Evolutionary conservation across 495 filamentous ascomycete genomes (phyloP).

Genomic region (Tuber microsphaerosporum): DNA sequence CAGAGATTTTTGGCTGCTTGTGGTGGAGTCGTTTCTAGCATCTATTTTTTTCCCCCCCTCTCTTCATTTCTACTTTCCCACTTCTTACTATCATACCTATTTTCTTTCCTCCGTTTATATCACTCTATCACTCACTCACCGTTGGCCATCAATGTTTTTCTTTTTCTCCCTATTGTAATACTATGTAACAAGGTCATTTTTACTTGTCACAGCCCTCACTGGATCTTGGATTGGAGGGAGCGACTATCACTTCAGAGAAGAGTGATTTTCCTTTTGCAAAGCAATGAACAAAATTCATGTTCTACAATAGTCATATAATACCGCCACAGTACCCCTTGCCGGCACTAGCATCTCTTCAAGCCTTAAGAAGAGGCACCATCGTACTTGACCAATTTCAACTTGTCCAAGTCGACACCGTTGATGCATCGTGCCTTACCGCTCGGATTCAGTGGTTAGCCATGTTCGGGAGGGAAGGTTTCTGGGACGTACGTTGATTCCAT

Average conservation of each 20-base stretch:
- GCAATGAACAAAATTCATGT: not conserved
- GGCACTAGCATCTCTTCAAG: not conserved
- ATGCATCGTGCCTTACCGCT: not conserved
- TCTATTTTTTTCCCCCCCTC: not conserved
- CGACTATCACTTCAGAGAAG: not conserved
- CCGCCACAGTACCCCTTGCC: not conserved
- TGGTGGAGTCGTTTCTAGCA: not conserved
- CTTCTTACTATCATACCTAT: not conserved
- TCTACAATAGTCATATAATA: not conserved
- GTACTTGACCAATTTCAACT: not conserved
- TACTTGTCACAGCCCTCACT: not conserved
- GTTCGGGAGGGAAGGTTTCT: not conserved
- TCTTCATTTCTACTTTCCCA: not conserved
- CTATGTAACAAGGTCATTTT: not conserved
- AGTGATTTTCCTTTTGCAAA: not conserved
- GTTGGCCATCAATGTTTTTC: not conserved
- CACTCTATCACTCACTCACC: not conserved
- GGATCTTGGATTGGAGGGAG: no score
- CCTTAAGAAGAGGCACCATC: not conserved
- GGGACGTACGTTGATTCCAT: conserved; percentile 19
- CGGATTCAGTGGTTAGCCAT: not conserved
- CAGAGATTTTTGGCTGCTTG: not conserved
- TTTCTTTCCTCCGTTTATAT: not conserved
- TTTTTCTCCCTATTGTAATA: not conserved
- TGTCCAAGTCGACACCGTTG: not conserved